phyloP scores from a whole-genome alignment of 306 rosid species.

The Dryas alaskensis region DNA sequence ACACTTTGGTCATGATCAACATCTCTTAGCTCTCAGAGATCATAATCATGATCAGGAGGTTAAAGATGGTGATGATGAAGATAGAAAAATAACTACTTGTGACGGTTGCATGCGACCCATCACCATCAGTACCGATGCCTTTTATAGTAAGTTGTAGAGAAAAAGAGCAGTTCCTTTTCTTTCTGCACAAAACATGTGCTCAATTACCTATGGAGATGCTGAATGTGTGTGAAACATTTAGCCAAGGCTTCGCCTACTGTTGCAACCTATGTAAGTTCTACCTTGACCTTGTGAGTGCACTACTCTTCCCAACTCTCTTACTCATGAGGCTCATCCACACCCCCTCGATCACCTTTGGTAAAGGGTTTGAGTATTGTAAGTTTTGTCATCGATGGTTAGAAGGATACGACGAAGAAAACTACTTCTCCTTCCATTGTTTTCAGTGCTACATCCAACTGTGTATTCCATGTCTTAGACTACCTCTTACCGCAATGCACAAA shows the following conservation, averaged over 20 bases:
- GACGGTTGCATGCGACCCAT: too few species aligned
- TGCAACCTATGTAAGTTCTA: not conserved
- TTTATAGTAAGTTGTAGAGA: too few species aligned
- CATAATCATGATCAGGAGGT: too few species aligned
- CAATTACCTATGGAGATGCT: not conserved
- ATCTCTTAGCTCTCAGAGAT: too few species aligned
- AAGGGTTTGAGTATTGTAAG: not conserved
- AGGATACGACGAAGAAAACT: too few species aligned
- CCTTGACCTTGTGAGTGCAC: not conserved
- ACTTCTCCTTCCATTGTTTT: not conserved
- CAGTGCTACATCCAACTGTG: not conserved
- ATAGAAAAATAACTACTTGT: too few species aligned
- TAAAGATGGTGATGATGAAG: too few species aligned
- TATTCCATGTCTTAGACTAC: not conserved
- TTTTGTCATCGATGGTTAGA: too few species aligned
- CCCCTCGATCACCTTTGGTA: not conserved
- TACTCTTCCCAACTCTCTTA: not conserved
- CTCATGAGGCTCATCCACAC: not conserved
- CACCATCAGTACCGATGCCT: too few species aligned
- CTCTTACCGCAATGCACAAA: not conserved
- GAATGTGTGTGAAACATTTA: not conserved
- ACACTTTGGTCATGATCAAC: too few species aligned
- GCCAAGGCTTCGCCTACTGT: not conserved
- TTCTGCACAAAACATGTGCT: not conserved
- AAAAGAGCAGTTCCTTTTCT: too few species aligned